Percentiles rank a stretch among this genome's conserved stretches.
Conservation (phyloP, 768 basidiomycete genomes). For the Stropharia rugosoannulata region DNA sequence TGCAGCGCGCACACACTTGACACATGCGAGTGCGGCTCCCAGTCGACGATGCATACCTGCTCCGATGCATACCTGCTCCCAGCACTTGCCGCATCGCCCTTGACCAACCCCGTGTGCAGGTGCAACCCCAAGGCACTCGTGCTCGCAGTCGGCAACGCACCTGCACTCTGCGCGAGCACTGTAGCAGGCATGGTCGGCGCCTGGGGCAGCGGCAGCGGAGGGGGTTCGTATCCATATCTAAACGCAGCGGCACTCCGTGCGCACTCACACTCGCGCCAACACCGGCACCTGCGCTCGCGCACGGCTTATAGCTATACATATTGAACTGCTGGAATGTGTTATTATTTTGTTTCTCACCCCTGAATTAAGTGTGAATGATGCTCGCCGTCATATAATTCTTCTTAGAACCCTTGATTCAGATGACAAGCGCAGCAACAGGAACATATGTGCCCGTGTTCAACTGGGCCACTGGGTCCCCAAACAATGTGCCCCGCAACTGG, state of each 20-base stretch:
- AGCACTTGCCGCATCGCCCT: too few relatives aligned
- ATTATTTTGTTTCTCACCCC: background rate
- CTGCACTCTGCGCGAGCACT: background rate
- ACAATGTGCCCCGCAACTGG: background rate
- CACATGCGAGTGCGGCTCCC: constrained; percentile 24
- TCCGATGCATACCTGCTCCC: too few relatives aligned
- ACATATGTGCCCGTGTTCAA: background rate
- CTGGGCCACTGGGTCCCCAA: background rate
- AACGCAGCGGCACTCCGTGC: constrained; percentile 4
- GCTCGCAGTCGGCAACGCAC: background rate
- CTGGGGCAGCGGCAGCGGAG: constrained; percentile 5
- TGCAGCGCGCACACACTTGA: constrained; percentile 47
- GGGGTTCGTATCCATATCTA: constrained; percentile 15
- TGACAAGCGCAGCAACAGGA: background rate
- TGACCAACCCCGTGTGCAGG: background rate
- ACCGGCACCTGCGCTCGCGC: too few relatives aligned
- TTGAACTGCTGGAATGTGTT: too few relatives aligned
- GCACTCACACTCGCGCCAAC: background rate
- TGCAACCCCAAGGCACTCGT: background rate
- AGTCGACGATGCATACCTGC: too few relatives aligned
- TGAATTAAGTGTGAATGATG: background rate
- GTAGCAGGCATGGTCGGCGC: too few relatives aligned
- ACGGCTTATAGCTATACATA: too few relatives aligned
- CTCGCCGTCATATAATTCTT: background rate
- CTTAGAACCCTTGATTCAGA: background rate